Evolutionary conservation across 176 grass and related monocot species (phyloP).

Genomic region (Cymbopogon citratus): DNA sequence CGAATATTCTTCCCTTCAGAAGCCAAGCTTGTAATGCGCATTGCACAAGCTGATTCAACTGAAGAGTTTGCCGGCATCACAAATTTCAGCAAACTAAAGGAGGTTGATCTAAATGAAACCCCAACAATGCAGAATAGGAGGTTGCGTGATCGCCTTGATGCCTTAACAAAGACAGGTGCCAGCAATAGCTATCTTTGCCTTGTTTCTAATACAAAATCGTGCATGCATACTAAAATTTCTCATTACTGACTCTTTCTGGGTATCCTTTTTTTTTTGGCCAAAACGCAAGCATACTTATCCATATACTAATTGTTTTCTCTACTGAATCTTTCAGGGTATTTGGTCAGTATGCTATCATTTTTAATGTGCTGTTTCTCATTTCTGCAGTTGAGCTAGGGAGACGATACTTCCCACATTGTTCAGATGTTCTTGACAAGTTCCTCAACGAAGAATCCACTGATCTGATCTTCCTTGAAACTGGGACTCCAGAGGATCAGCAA

Average conservation of each 20-base stretch:
- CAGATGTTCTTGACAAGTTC: slow-evolving; percentile 79
- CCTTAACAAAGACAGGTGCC: slow-evolving; percentile 78
- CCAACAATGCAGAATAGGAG: slow-evolving; percentile 66
- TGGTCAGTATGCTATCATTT: not conserved
- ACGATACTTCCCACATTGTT: slow-evolving; percentile 79
- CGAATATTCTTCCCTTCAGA: slow-evolving; percentile 94
- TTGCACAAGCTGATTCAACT: slow-evolving; percentile 82
- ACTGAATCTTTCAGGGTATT: not conserved
- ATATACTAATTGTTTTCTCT: not conserved
- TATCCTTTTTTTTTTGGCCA: not conserved
- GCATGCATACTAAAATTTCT: not conserved
- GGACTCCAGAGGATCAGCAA: slow-evolving; percentile 59
- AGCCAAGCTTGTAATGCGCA: slow-evolving; percentile 87
- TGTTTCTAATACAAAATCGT: not conserved
- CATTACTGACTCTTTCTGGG: not conserved
- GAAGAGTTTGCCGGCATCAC: slow-evolving; percentile 63
- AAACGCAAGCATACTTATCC: not conserved
- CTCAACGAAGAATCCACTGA: slow-evolving; percentile 71
- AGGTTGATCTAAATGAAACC: slow-evolving; percentile 87
- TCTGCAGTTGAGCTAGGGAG: slow-evolving; percentile 77
- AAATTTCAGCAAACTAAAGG: slow-evolving; percentile 55
- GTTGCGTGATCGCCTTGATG: slow-evolving; percentile 64
- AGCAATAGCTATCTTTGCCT: not conserved
- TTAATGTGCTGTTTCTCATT: not conserved
- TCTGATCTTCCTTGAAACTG: slow-evolving; percentile 62